Evolutionary conservation across 495 filamentous ascomycete species (phyloP), one percentile per base, ranked within the genome.

Genomic region (Annulohypoxylon nitens): DNA sequence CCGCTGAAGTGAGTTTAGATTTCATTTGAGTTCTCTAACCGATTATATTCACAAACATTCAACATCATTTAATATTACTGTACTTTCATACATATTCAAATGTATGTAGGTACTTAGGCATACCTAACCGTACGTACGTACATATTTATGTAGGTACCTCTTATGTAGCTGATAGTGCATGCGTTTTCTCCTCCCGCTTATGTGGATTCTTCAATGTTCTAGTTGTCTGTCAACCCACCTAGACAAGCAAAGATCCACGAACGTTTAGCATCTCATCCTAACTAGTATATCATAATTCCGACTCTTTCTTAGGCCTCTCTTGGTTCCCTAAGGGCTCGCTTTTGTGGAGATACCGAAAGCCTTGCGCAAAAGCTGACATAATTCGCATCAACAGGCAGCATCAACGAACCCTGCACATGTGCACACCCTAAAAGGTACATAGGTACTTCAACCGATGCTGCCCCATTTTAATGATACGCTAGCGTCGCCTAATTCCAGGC

Each of bases 1-100:
- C 50, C 57, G 66, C 59, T 45, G 55, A 69, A 69, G 26, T 69
- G 55, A 61, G 58, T 69, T 62, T 36, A 58, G 34, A 47, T 47
- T 61, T 30, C 54, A 14, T 60, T 39, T 26, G 20, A 33, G 50
- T 30, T 23, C 50, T 26, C 9, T 11, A 30, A 12, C 26, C 4
- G 16, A 30, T 23, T 47, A 7, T 30, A 30, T 30, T 30, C 30
- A 30, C 30, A 30, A 30, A 30, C 30, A 30, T 30, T 30, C 5
- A 6, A 30, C 30, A 30, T 23, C 20, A 23, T 23, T 23, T 23
- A 23, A 23, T 23, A 23, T 23, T 23, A 23, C 20, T 23, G 20
- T 23, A 23, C 20, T 23, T 23, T 23, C 20, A 23, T 23, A 30
- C 30, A 30, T 6, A 6, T 30, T 30, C 30, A 30, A 30, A 4